phyloP scores from a whole-genome alignment of 2,329 filamentous ascomycete genomes.

The Monosporascus cannonballus region DNA sequence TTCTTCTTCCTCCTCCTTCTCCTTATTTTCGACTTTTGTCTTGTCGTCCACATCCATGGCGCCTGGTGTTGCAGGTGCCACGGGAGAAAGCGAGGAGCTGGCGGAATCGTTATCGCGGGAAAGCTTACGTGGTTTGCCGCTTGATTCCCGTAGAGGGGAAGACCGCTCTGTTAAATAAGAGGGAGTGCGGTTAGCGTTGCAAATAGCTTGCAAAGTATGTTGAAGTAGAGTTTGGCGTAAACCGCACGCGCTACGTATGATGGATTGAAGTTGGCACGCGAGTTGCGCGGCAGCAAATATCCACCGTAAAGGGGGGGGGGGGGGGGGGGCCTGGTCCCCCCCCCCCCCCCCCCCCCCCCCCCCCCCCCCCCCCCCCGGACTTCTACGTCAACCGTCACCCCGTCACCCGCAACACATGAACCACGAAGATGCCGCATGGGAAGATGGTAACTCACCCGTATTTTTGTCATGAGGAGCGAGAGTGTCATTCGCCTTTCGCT shows the following conservation, averaged over 20 bases:
- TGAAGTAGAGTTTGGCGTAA: neutral
- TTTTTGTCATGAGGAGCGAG: conserved; percentile 48
- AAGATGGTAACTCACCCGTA: conserved; percentile 18
- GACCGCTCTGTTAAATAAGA: conserved; percentile 38
- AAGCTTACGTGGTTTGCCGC: conserved; percentile 41
- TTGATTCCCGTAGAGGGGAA: conserved; percentile 45
- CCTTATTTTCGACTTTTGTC: conserved; percentile 33
- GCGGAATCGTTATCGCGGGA: conserved; percentile 48
- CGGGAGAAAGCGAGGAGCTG: conserved; percentile 55
- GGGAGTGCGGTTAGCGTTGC: conserved; percentile 9
- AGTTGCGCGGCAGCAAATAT: too few relatives aligned
- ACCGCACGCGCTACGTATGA: too few relatives aligned
- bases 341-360: too few relatives aligned
- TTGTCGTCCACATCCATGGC: conserved; percentile 57
- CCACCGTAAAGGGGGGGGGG: too few relatives aligned
- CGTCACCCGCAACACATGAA: too few relatives aligned
- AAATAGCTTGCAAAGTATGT: neutral
- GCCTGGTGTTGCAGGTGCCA: conserved; percentile 43
- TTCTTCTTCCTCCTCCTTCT: conserved; percentile 38
- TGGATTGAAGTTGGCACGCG: too few relatives aligned
- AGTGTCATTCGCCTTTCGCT: conserved; percentile 64
- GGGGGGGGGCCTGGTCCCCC: too few relatives aligned
- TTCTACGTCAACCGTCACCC: too few relatives aligned
- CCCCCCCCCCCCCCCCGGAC: too few relatives aligned
- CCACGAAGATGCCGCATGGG: neutral